Percentiles rank a stretch among this genome's conserved stretches.
Evolutionary conservation across 805 yeast species (phyloP).

Genomic region (Suhomyces faveliae): DNA sequence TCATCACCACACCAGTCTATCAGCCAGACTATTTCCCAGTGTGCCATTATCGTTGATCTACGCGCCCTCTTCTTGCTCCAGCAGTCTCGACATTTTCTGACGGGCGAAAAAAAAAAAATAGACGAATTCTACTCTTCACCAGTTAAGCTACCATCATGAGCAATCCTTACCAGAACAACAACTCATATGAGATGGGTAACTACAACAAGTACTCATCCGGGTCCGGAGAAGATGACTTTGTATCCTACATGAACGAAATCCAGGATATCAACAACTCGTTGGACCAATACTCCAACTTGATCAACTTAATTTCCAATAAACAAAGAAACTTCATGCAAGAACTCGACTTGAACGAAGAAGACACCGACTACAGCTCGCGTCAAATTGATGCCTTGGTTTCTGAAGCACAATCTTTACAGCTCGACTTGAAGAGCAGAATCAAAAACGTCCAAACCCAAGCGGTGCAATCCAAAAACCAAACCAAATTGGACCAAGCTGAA

Average conservation of each 20-base stretch:
- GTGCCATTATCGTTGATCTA: too few relatives aligned
- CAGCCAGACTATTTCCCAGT: neutral
- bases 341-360: constrained; percentile 39
- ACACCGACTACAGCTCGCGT: constrained; percentile 62
- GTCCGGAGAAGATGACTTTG: constrained; percentile 40
- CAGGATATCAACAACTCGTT: constrained; percentile 44
- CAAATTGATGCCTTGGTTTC: constrained; percentile 75
- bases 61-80: neutral
- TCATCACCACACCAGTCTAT: neutral
- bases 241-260: constrained; percentile 44
- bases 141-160: constrained; percentile 23
- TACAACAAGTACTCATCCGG: constrained; percentile 23
- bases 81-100: neutral
- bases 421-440: constrained; percentile 70
- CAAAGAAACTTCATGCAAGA: constrained; percentile 43
- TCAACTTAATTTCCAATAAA: constrained; percentile 39
- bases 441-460: constrained; percentile 73
- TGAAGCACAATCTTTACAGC: constrained; percentile 78
- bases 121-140: neutral
- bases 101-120: neutral
- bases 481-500: constrained; percentile 89
- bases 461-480: constrained; percentile 56
- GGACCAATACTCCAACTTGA: constrained; percentile 40
- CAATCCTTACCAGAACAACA: constrained; percentile 33
- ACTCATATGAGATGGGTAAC: constrained; percentile 29